A percentile compares a stretch with the other conserved stretches of the same genome.
phyloP scores from a whole-genome alignment of 176 grass and related monocot genomes.

The Carex pumila region DNA sequence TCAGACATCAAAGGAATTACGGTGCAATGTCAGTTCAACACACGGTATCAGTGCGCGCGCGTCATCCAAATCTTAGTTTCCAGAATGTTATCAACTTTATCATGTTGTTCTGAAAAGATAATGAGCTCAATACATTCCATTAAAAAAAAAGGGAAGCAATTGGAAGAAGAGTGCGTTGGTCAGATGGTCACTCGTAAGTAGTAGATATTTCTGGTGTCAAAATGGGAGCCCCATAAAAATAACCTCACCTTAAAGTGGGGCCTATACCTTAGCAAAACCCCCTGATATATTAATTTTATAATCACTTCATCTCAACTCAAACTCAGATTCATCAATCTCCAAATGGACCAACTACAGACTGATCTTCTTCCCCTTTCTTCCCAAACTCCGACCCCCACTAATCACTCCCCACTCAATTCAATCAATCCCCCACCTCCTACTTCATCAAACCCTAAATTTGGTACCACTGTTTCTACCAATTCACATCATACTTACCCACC shows the following conservation, averaged over 20 bases:
- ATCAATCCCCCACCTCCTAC: not conserved
- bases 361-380: slow-evolving; percentile 3
- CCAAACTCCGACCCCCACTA: not conserved
- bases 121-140: no score
- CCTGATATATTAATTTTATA: slow-evolving; percentile 5
- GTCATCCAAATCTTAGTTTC: no score
- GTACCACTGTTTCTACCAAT: not conserved
- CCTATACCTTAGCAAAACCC: not conserved
- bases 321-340: not conserved
- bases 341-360: slow-evolving; percentile 7
- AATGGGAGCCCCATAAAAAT: not conserved
- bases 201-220: not conserved
- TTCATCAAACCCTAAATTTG: slow-evolving; percentile 1
- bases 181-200: no score
- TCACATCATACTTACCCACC: not conserved
- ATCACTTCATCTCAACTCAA: not conserved
- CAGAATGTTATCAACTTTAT: no score
- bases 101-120: no score
- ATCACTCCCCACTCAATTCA: not conserved
- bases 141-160: no score
- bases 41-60: no score
- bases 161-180: no score
- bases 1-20: no score
- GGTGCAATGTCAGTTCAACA: no score
- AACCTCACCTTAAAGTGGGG: not conserved